Conservation (phyloP, 257 asterid genomes). For the Euphrasia confusa region DNA sequence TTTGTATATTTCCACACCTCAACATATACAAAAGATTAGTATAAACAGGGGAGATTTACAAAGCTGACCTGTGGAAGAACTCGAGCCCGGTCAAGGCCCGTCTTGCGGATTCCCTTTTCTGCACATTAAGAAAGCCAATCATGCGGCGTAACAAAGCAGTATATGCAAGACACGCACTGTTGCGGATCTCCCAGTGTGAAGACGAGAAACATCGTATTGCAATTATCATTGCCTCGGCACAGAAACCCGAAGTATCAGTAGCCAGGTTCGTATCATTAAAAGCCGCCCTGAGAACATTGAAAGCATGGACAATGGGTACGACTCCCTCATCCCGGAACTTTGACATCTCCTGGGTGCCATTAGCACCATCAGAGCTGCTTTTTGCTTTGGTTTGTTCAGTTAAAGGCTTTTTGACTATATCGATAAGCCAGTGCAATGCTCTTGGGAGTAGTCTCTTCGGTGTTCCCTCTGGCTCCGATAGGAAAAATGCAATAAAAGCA, state of each 20-base stretch:
- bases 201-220: constrained; percentile 88
- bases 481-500: constrained; percentile 90
- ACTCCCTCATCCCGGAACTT: constrained; percentile 95
- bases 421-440: constrained; percentile 82
- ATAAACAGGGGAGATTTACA: constrained; percentile 11
- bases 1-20: constrained; percentile 3
- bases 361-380: constrained; percentile 29
- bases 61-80: constrained; percentile 79
- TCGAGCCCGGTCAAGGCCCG: constrained; percentile 91
- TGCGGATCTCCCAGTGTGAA: constrained; percentile 91
- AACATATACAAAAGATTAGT: constrained; percentile 1
- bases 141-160: constrained; percentile 95
- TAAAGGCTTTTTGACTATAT: constrained; percentile 52
- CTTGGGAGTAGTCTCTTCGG: constrained; percentile 89
- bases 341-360: constrained; percentile 42
- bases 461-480: constrained; percentile 95
- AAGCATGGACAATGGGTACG: constrained; percentile 88
- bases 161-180: constrained; percentile 95
- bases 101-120: constrained; percentile 86
- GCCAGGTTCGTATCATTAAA: constrained; percentile 93
- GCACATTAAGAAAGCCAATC: constrained; percentile 93
- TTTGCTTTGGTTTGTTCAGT: constrained; percentile 37
- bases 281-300: constrained; percentile 86
- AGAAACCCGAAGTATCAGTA: constrained; percentile 89
- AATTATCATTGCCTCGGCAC: constrained; percentile 77